These are phyloP conservation scores for Colletotrichum neosansevieriae DNA, from an alignment of 2,329 filamentous ascomycete species.

Conservation along the genomic window DNA sequence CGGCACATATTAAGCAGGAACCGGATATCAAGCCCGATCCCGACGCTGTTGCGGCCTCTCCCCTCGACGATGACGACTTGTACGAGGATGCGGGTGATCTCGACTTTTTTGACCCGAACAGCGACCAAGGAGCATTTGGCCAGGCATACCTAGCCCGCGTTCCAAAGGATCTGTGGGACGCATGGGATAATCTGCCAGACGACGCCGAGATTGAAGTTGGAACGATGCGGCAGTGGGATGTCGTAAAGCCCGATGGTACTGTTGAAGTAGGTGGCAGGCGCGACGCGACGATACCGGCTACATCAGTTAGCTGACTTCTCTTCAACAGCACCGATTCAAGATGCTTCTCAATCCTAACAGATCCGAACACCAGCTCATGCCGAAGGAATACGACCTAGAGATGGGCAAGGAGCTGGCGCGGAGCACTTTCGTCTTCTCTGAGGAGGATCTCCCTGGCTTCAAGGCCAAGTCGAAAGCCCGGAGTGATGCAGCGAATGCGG, in stretches of 20 bases:
- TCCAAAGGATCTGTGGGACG: conserved; percentile 83
- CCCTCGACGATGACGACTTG: conserved; percentile 74
- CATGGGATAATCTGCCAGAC: conserved; percentile 81
- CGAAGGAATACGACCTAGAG: conserved; percentile 88
- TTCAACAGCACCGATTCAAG: conserved; percentile 59
- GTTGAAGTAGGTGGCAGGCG: conserved; percentile 45
- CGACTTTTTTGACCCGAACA: conserved; percentile 64
- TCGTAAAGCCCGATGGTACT: conserved; percentile 65
- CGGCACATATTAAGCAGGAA: conserved; percentile 46
- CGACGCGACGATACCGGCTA: not conserved
- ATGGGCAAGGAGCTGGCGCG: conserved; percentile 59
- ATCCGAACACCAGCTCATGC: conserved; percentile 78
- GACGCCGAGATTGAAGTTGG: conserved; percentile 87
- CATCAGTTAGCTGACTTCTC: not conserved
- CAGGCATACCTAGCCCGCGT: conserved; percentile 78
- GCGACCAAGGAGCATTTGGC: conserved; percentile 38
- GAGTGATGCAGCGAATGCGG: conserved; percentile 67
- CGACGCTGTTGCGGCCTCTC: conserved; percentile 54
- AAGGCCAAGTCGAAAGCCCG: conserved; percentile 68
- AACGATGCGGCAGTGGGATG: conserved; percentile 73
- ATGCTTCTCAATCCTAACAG: conserved; percentile 77
- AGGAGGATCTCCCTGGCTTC: conserved; percentile 81
- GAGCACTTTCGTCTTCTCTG: conserved; percentile 93
- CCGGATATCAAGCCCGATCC: conserved; percentile 63
- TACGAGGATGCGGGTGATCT: conserved; percentile 72